A percentile compares a stretch with the other conserved stretches of the same genome.
Evolutionary conservation across 2,329 filamentous ascomycete species (phyloP).

Genomic region (Epichloe bromicola): DNA sequence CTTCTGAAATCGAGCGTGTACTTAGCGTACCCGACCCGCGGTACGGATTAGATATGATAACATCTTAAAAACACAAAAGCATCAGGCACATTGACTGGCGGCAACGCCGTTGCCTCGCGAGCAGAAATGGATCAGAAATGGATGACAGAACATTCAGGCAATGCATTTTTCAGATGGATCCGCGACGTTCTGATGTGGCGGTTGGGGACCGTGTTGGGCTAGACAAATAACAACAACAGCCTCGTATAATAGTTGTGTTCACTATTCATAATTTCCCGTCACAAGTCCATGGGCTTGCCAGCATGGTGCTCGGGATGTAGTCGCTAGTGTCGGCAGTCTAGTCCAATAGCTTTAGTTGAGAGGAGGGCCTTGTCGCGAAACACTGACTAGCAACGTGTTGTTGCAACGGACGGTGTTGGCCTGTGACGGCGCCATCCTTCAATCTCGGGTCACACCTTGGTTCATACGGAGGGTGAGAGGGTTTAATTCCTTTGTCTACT

Average conservation of each 20-base stretch:
- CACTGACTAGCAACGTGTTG: background rate
- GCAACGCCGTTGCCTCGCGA: background rate
- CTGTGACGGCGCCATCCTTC: background rate
- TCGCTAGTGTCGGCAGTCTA: background rate
- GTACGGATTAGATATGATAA: conserved; percentile 40
- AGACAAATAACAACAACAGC: background rate
- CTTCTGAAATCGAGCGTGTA: conserved; percentile 35
- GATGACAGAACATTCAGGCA: background rate
- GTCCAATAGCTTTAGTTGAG: background rate
- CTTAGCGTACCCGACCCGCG: conserved; percentile 40
- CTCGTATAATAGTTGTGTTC: background rate
- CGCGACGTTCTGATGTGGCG: background rate
- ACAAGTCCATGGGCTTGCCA: background rate
- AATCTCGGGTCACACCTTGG: background rate
- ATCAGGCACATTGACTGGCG: background rate
- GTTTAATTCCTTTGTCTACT: background rate
- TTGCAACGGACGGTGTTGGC: background rate
- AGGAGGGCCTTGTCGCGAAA: background rate
- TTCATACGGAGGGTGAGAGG: background rate
- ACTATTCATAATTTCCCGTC: background rate
- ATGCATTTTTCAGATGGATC: background rate
- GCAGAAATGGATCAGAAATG: background rate
- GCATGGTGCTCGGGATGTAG: background rate
- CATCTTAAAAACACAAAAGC: conserved; percentile 15
- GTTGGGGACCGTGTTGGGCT: background rate